A percentile compares a stretch with the other conserved stretches of the same genome.
Evolutionary conservation across 2,329 filamentous ascomycete genomes (phyloP).

Genomic region (Trichoderma sp.): DNA sequence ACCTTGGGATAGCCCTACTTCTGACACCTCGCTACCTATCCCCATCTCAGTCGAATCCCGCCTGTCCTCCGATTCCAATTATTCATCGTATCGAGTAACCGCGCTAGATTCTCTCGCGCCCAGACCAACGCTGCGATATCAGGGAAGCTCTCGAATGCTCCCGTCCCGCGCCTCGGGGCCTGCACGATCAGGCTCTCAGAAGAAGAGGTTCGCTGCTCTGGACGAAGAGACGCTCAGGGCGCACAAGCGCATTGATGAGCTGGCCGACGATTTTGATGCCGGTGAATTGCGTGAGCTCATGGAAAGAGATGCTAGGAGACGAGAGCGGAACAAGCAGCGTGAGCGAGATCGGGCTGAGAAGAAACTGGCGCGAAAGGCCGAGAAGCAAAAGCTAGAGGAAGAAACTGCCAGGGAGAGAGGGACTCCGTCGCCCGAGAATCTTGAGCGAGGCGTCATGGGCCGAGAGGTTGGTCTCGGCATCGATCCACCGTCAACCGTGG

Average conservation of each 20-base stretch:
- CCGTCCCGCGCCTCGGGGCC: constrained; percentile 45
- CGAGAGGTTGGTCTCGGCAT: constrained; percentile 57
- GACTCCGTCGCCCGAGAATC: constrained; percentile 51
- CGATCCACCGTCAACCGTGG: constrained; percentile 51
- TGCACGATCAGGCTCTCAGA: constrained; percentile 47
- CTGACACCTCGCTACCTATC: constrained; percentile 71
- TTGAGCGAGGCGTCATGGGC: constrained; percentile 59
- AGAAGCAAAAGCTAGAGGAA: constrained; percentile 60
- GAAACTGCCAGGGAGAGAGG: constrained; percentile 51
- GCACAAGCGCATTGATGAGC: constrained; percentile 61
- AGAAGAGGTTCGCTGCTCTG: constrained; percentile 54
- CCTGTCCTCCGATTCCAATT: constrained; percentile 71
- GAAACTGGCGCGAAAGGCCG: constrained; percentile 62
- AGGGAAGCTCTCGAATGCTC: constrained; percentile 59
- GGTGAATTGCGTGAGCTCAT: constrained; percentile 81
- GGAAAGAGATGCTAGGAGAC: constrained; percentile 80
- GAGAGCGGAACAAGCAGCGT: constrained; percentile 66
- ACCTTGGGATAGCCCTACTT: constrained; percentile 59
- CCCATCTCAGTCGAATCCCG: constrained; percentile 73
- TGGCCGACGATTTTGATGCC: constrained; percentile 84
- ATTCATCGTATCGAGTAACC: constrained; percentile 72
- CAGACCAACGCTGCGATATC: constrained; percentile 76
- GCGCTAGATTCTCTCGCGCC: constrained; percentile 78
- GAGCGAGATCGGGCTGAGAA: constrained; percentile 66
- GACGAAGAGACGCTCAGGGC: constrained; percentile 59